Conservation (phyloP, 2,329 filamentous ascomycete species). For the Aspergillus clavatus region DNA sequence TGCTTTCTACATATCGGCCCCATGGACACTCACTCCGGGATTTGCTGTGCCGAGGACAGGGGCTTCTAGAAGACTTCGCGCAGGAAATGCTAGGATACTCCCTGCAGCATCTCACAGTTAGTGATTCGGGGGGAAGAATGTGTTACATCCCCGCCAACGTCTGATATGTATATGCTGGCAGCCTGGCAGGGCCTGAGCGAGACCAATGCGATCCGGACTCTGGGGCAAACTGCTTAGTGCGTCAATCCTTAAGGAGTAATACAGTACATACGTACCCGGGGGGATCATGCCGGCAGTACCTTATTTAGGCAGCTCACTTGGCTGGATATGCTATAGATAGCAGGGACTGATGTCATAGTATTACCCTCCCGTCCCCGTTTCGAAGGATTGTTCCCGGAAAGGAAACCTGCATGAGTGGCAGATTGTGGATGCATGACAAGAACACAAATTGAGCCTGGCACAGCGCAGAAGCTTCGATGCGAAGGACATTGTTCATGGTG, state of each 20-base stretch:
- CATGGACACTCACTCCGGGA: not conserved
- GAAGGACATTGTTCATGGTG: no score
- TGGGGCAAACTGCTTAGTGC: not conserved
- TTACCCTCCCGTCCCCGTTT: no score
- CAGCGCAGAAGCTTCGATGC: not conserved
- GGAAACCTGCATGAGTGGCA: not conserved
- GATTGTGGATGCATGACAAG: not conserved
- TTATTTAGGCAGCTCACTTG: no score
- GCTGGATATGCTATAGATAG: no score
- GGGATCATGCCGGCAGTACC: no score
- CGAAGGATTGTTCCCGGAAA: no score
- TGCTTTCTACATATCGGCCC: not conserved
- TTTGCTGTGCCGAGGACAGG: not conserved
- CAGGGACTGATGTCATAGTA: not conserved
- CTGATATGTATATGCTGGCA: constrained; percentile 11
- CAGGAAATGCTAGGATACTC: constrained; percentile 13
- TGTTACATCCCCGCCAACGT: constrained; percentile 23
- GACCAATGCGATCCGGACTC: not conserved
- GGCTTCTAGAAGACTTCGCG: constrained; percentile 15
- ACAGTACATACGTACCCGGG: no score
- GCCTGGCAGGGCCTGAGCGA: constrained; percentile 4
- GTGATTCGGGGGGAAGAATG: constrained; percentile 32
- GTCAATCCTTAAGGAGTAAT: no score
- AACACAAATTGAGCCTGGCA: not conserved
- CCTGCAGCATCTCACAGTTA: constrained; percentile 25